Conservation (phyloP, 2,329 filamentous ascomycete species). For the Emmonsiellopsis sp. region DNA sequence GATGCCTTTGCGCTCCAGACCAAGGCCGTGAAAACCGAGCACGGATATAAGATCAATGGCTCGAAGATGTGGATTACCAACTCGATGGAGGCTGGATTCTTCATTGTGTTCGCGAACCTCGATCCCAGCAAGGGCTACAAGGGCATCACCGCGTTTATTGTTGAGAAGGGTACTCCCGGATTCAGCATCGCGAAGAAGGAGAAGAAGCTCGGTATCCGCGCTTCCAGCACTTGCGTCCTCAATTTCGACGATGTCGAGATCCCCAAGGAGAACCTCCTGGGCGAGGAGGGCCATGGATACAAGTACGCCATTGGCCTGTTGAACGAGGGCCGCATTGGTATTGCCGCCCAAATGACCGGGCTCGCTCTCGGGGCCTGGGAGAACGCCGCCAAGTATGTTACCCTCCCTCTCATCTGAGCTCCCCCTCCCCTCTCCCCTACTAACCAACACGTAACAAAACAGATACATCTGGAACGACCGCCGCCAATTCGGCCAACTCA, state of each 20-base stretch:
- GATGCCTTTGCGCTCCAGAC: constrained; percentile 94
- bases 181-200: constrained; percentile 99
- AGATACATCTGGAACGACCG: constrained; percentile 97
- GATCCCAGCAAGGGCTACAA: constrained; percentile 89
- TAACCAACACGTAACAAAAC: constrained; percentile 10
- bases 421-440: not conserved
- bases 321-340: constrained; percentile 96
- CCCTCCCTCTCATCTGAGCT: not conserved
- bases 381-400: constrained; percentile 66
- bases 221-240: constrained; percentile 91
- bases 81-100: constrained; percentile 84
- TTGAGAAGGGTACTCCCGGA: constrained; percentile 80
- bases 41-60: constrained; percentile 79
- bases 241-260: constrained; percentile 96
- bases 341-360: constrained; percentile 97
- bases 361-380: constrained; percentile 90
- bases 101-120: constrained; percentile 96
- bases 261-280: constrained; percentile 78
- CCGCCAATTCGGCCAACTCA: constrained; percentile 85
- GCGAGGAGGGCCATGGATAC: constrained; percentile 84
- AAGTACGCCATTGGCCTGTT: constrained; percentile 92
- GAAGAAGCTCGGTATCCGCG: constrained; percentile 97
- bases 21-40: constrained; percentile 71
- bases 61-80: constrained; percentile 99
- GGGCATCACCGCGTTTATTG: constrained; percentile 90